Evolutionary conservation across 1,284 basidiomycete species (phyloP).

Genomic region (Cystobasidium pallidum): DNA sequence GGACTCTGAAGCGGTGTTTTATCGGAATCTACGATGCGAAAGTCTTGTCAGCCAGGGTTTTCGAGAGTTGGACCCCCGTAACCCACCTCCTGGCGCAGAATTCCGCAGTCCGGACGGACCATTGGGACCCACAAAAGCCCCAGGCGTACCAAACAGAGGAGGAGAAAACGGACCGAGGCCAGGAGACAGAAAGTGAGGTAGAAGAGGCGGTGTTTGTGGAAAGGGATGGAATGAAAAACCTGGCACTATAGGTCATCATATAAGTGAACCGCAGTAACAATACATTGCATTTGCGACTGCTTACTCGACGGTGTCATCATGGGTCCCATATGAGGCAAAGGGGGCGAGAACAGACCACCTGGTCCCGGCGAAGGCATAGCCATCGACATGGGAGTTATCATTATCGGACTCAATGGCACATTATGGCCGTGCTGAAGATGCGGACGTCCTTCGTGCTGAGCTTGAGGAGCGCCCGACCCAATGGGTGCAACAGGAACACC

Average conservation of each 20-base stretch:
- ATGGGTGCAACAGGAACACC: constrained; percentile 36
- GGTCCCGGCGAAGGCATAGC: constrained; percentile 33
- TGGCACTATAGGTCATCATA: constrained; percentile 55
- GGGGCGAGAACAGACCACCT: constrained; percentile 37
- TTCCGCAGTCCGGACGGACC: constrained; percentile 37
- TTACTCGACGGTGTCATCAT: constrained; percentile 44
- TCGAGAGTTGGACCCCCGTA: not conserved
- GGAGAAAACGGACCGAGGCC: constrained; percentile 55
- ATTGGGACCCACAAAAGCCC: constrained; percentile 21
- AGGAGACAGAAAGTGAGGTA: constrained; percentile 57
- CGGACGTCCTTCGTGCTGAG: not conserved
- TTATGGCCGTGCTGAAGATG: constrained; percentile 13
- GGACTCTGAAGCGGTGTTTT: constrained; percentile 32
- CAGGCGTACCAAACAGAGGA: constrained; percentile 45
- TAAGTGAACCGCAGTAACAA: too few species aligned
- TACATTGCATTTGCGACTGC: too few species aligned
- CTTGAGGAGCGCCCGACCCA: constrained; percentile 33
- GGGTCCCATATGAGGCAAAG: constrained; percentile 31
- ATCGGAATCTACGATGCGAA: not conserved
- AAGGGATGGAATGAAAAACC: constrained; percentile 58
- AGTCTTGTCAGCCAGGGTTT: not conserved
- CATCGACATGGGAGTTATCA: constrained; percentile 34
- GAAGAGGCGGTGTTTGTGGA: constrained; percentile 57
- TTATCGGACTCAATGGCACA: constrained; percentile 29
- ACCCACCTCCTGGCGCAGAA: constrained; percentile 29